Percentiles rank a stretch among this genome's conserved stretches.
phyloP scores from a whole-genome alignment of 768 basidiomycete genomes.

The Coprinellus micaceus region DNA sequence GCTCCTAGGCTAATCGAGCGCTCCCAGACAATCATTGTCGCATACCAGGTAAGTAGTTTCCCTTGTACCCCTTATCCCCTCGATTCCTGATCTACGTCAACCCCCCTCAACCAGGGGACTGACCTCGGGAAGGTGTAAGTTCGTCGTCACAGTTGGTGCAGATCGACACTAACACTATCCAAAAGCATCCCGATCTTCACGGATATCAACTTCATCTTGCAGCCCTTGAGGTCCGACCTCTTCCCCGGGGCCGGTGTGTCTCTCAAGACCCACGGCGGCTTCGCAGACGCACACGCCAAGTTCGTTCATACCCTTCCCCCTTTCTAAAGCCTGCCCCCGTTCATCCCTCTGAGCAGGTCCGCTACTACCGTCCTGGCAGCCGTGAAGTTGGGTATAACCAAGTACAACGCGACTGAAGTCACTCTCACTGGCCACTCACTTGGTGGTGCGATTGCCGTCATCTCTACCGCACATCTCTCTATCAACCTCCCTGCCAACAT shows the following conservation, averaged over 20 bases:
- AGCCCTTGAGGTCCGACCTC: conserved; percentile 38
- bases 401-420: conserved; percentile 25
- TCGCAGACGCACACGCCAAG: conserved; percentile 46
- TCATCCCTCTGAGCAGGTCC: conserved; percentile 21
- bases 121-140: conserved; percentile 15
- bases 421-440: conserved; percentile 32
- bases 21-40: conserved; percentile 31
- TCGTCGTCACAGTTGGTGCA: not conserved
- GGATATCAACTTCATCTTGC: conserved; percentile 40
- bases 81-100: not conserved
- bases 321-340: not conserved
- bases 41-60: conserved; percentile 26
- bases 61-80: not conserved
- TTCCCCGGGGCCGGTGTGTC: conserved; percentile 51
- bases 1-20: not conserved
- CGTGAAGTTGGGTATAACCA: conserved; percentile 9
- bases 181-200: conserved; percentile 48
- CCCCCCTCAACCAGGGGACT: conserved; percentile 6
- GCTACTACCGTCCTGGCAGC: conserved; percentile 34
- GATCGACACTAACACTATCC: not conserved
- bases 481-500: conserved; percentile 41
- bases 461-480: conserved; percentile 45
- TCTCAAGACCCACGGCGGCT: conserved; percentile 52
- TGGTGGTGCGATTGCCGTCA: conserved; percentile 45
- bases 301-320: not conserved